phyloP scores from a whole-genome alignment of 2,329 filamentous ascomycete genomes.

The Talaromyces islandicus region DNA sequence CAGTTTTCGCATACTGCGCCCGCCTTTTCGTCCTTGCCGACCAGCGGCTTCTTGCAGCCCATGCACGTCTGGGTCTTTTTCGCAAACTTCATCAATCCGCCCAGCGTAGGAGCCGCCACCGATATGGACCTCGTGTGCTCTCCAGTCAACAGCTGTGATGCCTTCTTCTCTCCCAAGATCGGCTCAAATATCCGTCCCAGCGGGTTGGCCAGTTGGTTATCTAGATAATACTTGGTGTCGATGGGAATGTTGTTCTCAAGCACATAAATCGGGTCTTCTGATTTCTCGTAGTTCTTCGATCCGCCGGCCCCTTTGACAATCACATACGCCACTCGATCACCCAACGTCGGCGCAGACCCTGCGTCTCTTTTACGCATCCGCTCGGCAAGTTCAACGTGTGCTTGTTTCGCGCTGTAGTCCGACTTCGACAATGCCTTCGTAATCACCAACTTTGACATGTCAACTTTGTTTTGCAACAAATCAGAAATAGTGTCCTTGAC shows the following conservation, averaged over 20 bases:
- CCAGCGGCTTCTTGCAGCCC: slow-evolving; percentile 96
- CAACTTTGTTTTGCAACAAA: slow-evolving; percentile 91
- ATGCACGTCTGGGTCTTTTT: slow-evolving; percentile 98
- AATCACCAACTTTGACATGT: slow-evolving; percentile 99
- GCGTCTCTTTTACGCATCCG: slow-evolving; percentile 97
- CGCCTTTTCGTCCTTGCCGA: slow-evolving; percentile 67
- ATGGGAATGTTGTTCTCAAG: slow-evolving; percentile 97
- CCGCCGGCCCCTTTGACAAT: slow-evolving; percentile 88
- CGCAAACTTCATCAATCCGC: slow-evolving; percentile 95
- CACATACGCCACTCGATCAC: slow-evolving; percentile 95
- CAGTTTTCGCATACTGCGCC: slow-evolving; percentile 89
- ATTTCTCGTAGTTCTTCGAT: slow-evolving; percentile 93
- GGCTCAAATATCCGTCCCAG: slow-evolving; percentile 95
- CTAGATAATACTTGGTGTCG: slow-evolving; percentile 96
- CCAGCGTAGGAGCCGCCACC: slow-evolving; percentile 82
- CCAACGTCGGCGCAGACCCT: slow-evolving; percentile 84
- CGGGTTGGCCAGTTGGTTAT: slow-evolving; percentile 96
- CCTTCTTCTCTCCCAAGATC: slow-evolving; percentile 89
- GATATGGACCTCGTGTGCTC: slow-evolving; percentile 94
- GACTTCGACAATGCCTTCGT: slow-evolving; percentile 93
- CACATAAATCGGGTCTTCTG: slow-evolving; percentile 94
- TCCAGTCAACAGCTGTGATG: slow-evolving; percentile 76
- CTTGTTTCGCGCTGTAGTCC: slow-evolving; percentile 86
- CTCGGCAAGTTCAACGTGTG: slow-evolving; percentile 89
- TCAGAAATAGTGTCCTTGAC: slow-evolving; percentile 96